phyloP scores from a whole-genome alignment of 2,329 filamentous ascomycete species.

The Sphaerulina vaccinii region DNA sequence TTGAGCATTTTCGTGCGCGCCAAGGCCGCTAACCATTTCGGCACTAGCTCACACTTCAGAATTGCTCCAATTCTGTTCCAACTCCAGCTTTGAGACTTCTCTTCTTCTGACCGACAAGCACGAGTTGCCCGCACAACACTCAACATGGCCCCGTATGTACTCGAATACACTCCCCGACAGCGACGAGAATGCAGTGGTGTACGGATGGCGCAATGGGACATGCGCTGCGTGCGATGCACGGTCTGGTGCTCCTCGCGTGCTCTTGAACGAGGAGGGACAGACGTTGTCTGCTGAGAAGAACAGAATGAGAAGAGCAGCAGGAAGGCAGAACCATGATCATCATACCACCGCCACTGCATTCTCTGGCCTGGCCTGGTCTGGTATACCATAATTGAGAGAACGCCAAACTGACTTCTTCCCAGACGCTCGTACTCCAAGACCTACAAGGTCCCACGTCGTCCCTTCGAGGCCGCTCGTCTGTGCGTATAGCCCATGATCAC shows the following conservation, averaged over 20 bases:
- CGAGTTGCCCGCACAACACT: conserved; percentile 19
- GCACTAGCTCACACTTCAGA: too few relatives aligned
- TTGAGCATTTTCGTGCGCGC: too few relatives aligned
- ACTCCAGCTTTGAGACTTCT: conserved; percentile 10
- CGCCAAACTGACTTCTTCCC: conserved; percentile 23
- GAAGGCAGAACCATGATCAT: neutral
- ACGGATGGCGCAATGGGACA: neutral
- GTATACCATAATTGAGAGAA: neutral
- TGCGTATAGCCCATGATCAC: conserved; percentile 88
- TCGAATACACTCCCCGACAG: neutral
- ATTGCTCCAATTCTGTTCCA: too few relatives aligned
- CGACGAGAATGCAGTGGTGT: conserved; percentile 13
- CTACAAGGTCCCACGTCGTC: conserved; percentile 96
- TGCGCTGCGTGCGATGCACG: neutral
- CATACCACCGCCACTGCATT: conserved; percentile 3
- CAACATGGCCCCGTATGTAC: conserved; percentile 30
- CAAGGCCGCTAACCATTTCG: too few relatives aligned
- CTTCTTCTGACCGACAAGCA: conserved; percentile 12
- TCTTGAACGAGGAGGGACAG: neutral
- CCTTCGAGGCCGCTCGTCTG: conserved; percentile 99
- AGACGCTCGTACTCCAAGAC: conserved; percentile 90
- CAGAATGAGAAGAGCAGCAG: neutral
- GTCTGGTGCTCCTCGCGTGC: conserved; percentile 2
- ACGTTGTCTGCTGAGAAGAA: neutral
- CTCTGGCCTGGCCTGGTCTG: neutral